Conservation (phyloP, 176 grass and related monocot species). For the Microstegium vimineum region DNA sequence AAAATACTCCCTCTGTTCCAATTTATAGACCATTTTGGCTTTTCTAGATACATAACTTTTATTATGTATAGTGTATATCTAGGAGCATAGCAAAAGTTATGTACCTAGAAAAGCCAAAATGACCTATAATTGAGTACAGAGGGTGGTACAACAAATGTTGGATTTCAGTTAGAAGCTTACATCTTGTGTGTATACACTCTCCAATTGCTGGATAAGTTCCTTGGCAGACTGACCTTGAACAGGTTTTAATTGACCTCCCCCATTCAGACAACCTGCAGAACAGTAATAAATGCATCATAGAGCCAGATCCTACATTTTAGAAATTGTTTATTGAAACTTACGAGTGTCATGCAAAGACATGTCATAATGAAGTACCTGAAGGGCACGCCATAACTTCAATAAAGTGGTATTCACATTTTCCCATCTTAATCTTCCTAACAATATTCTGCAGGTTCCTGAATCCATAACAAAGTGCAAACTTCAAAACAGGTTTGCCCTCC, state of each 20-base stretch:
- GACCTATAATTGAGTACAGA: not conserved
- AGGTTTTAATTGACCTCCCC: constrained; percentile 95
- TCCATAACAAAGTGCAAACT: constrained; percentile 95
- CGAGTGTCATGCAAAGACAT: not conserved
- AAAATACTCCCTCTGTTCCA: not conserved
- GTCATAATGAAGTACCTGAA: constrained; percentile 55
- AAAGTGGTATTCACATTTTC: constrained; percentile 93
- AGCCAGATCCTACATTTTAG: not conserved
- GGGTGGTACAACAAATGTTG: not conserved
- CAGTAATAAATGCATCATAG: not conserved
- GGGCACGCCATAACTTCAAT: constrained; percentile 91
- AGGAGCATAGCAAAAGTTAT: too few relatives aligned
- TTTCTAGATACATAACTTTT: not conserved
- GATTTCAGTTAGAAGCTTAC: constrained; percentile 49
- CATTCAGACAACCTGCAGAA: constrained; percentile 77
- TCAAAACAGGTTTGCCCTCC: constrained; percentile 78
- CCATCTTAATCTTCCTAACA: constrained; percentile 90
- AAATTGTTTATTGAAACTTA: not conserved
- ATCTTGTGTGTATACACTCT: constrained; percentile 81
- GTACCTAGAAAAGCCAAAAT: too few relatives aligned
- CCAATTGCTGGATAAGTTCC: constrained; percentile 74
- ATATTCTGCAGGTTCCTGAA: constrained; percentile 95
- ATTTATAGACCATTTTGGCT: not conserved
- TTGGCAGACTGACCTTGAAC: constrained; percentile 65
- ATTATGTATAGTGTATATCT: not conserved